Percentiles rank a stretch among this genome's conserved stretches.
Conservation (phyloP, 2,329 filamentous ascomycete genomes). For the Aspergillus uvarum region DNA sequence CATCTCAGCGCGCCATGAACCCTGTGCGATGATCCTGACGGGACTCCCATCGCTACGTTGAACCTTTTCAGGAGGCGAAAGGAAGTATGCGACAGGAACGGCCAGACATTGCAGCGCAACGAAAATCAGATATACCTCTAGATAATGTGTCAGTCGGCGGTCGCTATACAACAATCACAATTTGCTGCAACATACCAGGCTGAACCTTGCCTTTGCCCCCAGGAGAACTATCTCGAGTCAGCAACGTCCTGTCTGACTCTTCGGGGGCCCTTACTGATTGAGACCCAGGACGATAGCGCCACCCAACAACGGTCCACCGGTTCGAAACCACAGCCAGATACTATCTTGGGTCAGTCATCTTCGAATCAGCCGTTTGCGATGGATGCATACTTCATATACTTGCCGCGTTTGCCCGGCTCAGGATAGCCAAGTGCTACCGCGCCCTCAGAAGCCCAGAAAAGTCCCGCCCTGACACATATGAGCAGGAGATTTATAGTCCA, state of each 20-base stretch:
- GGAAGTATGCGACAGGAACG: conserved; percentile 40
- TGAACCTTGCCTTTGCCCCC: conserved; percentile 24
- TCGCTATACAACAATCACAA: background rate
- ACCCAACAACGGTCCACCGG: conserved; percentile 50
- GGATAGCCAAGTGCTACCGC: conserved; percentile 52
- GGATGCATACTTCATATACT: conserved; percentile 41
- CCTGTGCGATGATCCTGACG: conserved; percentile 39
- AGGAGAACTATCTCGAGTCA: conserved; percentile 9
- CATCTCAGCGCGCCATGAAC: conserved; percentile 44
- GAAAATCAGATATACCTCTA: conserved; percentile 43
- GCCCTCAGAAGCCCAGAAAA: conserved; percentile 55
- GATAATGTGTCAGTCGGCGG: background rate
- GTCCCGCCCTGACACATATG: conserved; percentile 42
- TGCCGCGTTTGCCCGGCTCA: conserved; percentile 48
- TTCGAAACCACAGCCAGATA: conserved; percentile 53
- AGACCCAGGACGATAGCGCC: conserved; percentile 49
- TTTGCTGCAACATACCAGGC: conserved; percentile 18
- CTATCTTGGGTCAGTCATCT: background rate
- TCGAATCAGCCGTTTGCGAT: background rate
- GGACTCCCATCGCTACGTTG: conserved; percentile 43
- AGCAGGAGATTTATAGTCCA: background rate
- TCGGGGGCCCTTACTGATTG: conserved; percentile 29
- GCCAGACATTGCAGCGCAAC: conserved; percentile 42
- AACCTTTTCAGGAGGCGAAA: conserved; percentile 45
- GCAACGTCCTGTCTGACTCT: background rate